phyloP scores from a whole-genome alignment of 176 grass and related monocot species.

The Stipa capillata region DNA sequence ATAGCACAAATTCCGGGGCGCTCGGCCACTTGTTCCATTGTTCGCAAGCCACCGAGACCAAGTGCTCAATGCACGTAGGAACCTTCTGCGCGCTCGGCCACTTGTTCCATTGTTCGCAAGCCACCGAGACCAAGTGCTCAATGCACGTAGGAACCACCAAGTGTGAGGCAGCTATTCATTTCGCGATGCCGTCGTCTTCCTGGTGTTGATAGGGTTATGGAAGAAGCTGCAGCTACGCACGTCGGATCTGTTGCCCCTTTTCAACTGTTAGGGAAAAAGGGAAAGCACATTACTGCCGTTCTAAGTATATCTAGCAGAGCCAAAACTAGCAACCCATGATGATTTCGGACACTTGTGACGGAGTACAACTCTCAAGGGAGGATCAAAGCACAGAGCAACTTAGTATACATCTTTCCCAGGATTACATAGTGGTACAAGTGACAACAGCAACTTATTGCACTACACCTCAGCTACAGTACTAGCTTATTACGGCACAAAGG shows the following conservation, averaged over 20 bases:
- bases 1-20: neutral
- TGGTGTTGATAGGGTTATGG: neutral
- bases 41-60: neutral
- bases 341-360: constrained; percentile 7
- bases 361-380: neutral
- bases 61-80: neutral
- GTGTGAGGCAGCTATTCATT: neutral
- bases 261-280: neutral
- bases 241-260: neutral
- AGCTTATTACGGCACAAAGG: constrained; percentile 34
- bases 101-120: neutral
- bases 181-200: neutral
- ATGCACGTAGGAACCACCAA: neutral
- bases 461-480: constrained; percentile 24
- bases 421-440: constrained; percentile 28
- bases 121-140: neutral
- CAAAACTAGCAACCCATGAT: too few species aligned
- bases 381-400: neutral
- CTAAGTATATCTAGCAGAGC: neutral
- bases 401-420: constrained; percentile 23
- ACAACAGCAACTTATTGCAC: constrained; percentile 35
- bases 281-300: neutral
- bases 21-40: neutral
- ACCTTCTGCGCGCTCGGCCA: neutral
- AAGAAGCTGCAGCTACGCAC: neutral